phyloP scores from a whole-genome alignment of 2,329 filamentous ascomycete species.

The Fusarium abutilonis region DNA sequence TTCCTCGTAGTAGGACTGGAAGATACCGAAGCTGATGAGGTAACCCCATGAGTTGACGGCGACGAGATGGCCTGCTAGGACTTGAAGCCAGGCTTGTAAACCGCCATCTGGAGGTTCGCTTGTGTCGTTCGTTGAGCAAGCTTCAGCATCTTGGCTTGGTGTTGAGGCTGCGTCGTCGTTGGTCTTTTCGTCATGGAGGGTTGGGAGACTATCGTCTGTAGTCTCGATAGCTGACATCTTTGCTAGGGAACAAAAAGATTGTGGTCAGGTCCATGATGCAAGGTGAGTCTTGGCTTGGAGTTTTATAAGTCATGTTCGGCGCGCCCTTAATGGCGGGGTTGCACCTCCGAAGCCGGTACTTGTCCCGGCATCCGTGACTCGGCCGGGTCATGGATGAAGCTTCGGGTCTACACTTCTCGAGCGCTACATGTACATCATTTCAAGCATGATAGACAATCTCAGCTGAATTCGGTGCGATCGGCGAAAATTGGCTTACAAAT shows the following conservation, averaged over 20 bases:
- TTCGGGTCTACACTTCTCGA: no score
- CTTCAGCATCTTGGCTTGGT: not conserved
- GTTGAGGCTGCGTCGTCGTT: conserved; percentile 22
- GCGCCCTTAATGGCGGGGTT: conserved; percentile 27
- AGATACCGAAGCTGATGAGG: conserved; percentile 54
- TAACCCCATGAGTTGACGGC: conserved; percentile 55
- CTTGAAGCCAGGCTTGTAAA: conserved; percentile 51
- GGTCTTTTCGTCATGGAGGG: conserved; percentile 14
- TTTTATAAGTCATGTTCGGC: conserved; percentile 15
- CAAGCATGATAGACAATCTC: not conserved
- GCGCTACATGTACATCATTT: no score
- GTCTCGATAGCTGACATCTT: conserved; percentile 3
- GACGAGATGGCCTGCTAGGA: conserved; percentile 51
- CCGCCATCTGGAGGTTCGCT: conserved; percentile 51
- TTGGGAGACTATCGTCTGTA: conserved; percentile 22
- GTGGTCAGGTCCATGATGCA: not conserved
- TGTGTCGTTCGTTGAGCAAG: not conserved
- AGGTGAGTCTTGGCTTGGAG: not conserved
- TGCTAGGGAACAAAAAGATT: rapidly evolving
- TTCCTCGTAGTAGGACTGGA: conserved; percentile 52
- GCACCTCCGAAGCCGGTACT: conserved; percentile 19
- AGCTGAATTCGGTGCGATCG: not conserved
- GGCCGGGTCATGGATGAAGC: not conserved
- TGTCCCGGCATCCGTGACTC: conserved; percentile 15
- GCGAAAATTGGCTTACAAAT: not conserved